These are phyloP conservation scores for Trichoderma atrobrunneum DNA, from an alignment of 2,329 filamentous ascomycete species.

Conservation along the genomic window DNA sequence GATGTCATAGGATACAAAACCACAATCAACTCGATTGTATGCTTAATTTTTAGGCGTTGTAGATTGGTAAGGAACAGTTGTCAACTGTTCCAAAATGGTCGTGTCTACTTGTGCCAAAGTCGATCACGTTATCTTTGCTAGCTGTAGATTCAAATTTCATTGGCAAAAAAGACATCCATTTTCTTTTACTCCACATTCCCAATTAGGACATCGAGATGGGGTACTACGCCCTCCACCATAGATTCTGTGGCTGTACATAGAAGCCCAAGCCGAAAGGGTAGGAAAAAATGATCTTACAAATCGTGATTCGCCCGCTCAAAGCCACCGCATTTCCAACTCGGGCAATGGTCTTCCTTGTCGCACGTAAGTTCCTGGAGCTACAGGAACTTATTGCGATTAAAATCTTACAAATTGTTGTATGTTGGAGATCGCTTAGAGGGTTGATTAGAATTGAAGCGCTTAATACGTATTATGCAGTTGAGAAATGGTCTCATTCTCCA, in stretches of 20 bases:
- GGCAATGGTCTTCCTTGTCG: not conserved
- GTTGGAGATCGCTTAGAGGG: not conserved
- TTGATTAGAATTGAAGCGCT: not conserved
- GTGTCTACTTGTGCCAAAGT: not conserved
- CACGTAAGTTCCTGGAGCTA: not conserved
- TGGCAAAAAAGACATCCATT: not conserved
- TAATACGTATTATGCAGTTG: not conserved
- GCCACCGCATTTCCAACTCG: not conserved
- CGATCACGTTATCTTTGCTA: not conserved
- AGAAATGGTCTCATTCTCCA: not conserved
- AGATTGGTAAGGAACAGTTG: too few relatives aligned
- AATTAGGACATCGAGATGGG: not conserved
- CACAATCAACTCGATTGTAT: too few relatives aligned
- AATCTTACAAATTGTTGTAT: not conserved
- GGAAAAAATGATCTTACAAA: not conserved
- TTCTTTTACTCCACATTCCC: not conserved
- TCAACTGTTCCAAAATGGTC: not conserved
- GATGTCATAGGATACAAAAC: too few relatives aligned
- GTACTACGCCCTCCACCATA: not conserved
- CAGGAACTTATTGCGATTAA: not conserved
- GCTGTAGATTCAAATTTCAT: not conserved
- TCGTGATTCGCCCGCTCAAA: not conserved
- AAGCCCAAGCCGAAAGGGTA: not conserved
- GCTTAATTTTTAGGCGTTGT: too few relatives aligned
- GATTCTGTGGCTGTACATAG: not conserved